phyloP scores from a whole-genome alignment of 176 grass and related monocot species.

The Pontederia crassipes region DNA sequence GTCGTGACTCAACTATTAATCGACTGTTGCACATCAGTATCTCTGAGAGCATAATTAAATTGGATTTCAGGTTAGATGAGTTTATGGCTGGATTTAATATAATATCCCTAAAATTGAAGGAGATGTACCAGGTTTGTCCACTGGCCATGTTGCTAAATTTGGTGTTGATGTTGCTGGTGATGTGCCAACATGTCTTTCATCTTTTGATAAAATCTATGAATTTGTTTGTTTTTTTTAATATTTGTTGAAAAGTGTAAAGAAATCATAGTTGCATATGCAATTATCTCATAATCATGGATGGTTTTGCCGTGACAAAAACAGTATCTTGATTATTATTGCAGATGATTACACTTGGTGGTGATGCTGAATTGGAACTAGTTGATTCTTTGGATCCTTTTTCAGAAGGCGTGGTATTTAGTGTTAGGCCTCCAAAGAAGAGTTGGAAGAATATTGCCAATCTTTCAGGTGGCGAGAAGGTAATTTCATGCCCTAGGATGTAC shows the following conservation, averaged over 20 bases:
- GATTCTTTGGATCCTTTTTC: constrained; percentile 98
- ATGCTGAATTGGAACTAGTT: constrained; percentile 95
- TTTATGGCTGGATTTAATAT: constrained; percentile 95
- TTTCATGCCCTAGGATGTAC: background rate
- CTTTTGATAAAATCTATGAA: background rate
- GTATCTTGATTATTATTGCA: constrained; percentile 19
- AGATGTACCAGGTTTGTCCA: constrained; percentile 85
- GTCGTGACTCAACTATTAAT: background rate
- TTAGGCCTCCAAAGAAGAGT: constrained; percentile 93
- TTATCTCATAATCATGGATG: background rate
- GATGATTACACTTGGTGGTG: constrained; percentile 99
- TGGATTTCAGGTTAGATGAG: constrained; percentile 77
- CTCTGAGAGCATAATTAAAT: background rate
- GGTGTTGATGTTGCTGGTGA: background rate
- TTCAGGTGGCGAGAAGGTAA: constrained; percentile 94
- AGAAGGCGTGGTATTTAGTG: constrained; percentile 98
- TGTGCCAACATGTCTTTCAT: background rate
- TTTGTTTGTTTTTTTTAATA: background rate
- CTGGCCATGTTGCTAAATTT: background rate
- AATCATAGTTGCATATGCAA: background rate
- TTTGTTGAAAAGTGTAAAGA: background rate
- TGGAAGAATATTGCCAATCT: constrained; percentile 98
- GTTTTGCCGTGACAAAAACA: background rate
- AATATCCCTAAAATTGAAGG: constrained; percentile 95
- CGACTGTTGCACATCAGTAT: background rate